A percentile compares a stretch with the other conserved stretches of the same genome.
Evolutionary conservation across 192 early-diverging fungal genomes (phyloP).

Genomic region (Mortierella hygrophila): DNA sequence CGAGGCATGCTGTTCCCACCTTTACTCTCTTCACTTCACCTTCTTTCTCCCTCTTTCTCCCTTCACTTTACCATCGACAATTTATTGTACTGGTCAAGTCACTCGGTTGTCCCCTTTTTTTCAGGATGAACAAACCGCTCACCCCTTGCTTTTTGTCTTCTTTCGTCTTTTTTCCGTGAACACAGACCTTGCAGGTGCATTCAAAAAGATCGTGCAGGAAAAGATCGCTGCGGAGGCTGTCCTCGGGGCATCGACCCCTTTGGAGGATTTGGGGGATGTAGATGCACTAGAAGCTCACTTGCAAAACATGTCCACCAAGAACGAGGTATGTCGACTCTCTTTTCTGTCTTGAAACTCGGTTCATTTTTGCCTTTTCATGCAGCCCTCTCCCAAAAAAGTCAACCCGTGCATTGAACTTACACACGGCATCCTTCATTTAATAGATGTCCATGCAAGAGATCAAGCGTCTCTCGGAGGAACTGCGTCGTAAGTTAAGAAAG

Average conservation of each 20-base stretch:
- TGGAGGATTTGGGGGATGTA: slow-evolving; percentile 50
- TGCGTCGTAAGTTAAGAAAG: slow-evolving; percentile 18
- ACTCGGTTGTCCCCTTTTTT: background rate
- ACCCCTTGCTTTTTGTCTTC: background rate
- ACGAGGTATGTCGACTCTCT: slow-evolving; percentile 22
- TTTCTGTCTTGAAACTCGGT: background rate
- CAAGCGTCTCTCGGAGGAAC: slow-evolving; percentile 36
- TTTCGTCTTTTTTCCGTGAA: background rate
- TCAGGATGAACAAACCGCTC: background rate
- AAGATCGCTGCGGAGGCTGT: slow-evolving; percentile 48
- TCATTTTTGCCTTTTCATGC: background rate
- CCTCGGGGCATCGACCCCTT: slow-evolving; percentile 40
- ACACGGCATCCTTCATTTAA: background rate
- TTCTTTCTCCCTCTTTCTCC: too few species aligned
- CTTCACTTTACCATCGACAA: background rate
- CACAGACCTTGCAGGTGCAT: slow-evolving; percentile 46
- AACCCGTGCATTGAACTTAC: background rate
- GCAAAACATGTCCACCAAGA: slow-evolving; percentile 51
- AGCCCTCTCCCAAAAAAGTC: background rate
- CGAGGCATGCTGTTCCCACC: slow-evolving; percentile 30
- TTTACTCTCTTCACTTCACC: background rate
- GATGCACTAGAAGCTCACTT: slow-evolving; percentile 56
- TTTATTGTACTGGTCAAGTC: background rate
- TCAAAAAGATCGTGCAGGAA: slow-evolving; percentile 52
- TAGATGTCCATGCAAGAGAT: slow-evolving; percentile 61